Base-by-base conservation (phyloP, 2,329 filamentous ascomycete species). In the Fusarium irregulare region DNA sequence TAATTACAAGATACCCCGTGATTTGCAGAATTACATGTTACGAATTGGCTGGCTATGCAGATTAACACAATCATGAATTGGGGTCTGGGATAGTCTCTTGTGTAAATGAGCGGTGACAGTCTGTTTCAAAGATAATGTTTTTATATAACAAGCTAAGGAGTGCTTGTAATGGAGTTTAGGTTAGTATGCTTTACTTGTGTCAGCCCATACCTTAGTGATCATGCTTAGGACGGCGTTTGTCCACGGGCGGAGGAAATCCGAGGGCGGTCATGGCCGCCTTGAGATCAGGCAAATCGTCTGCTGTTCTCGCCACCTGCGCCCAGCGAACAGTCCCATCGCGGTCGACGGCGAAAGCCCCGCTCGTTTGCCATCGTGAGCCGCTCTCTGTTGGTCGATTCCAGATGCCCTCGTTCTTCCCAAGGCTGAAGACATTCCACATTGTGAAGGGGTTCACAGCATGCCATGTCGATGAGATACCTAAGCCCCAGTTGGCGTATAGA, bases 351-450 rank as follows among this genome's bases (percentile, higher is more conserved):
- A 89, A 93, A 28, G 86, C 87, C 28, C 91, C 91, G 47, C 86
- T 83, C 27, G 81, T 90, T 83, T 93, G 91, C 91, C 91, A 93
- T 55, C 89, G 80, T 68, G 80, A 88, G 41, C 91, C 91, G 75
- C 87, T 91, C 78, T 91, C 88, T 4, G 88, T 89, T 4, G 87
- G 83, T 25, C 87, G 80, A 75, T 90, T 90, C 85, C 87, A 90
- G 68, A 93, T 91, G 16, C 88, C 85, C 75, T 93, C 89, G 50
- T 86, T 80, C 66, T 83, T 86, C 14, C 86, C 88, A 27, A 93
- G 79, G 59, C 81, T 85, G 64, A 87, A 87, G 3, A 86, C 84
- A n/a, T 81, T 83, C 73, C 84, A 87, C 61, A 93, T 68, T n/a
- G 85, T 83, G 56, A 82, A 76, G 1, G 89, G 89, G 57, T 83